Evolutionary conservation across 495 filamentous ascomycete species (phyloP), one percentile per base, ranked within the genome.

Genomic region (Glonium stellatum): DNA sequence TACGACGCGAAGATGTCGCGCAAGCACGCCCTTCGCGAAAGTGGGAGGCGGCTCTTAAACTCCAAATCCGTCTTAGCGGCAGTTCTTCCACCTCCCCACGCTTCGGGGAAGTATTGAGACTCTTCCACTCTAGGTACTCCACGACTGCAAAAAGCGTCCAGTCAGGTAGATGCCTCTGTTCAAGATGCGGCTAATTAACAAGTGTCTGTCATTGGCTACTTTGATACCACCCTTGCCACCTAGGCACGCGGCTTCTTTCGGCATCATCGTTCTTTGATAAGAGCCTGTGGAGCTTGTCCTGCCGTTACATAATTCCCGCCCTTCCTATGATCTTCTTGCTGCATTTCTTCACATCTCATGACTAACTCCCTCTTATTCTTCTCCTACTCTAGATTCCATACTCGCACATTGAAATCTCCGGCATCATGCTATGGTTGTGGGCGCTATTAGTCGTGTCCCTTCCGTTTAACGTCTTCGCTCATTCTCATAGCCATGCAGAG

Each of bases 281-380:
- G 39, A 18, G 13, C 39, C 13, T 15, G 39, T 44, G 13, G 39
- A 18, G 13, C 39, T 44, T 15, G 39, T 44, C 39, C 13, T 44
- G 60, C 64, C 41, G 60, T 63, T 67, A 67, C 64, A 67, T 67
- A 67, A 67, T 63, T 52, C 59, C 51, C 59, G 58, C 52, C 64
- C 60, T 57, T 54, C 49, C 42, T 42, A 13, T 11, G 12, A 59
- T 41, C 15, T 54, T 36, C 19, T 1, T 49, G 49, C 18, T 21
- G 48, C 48, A 51, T 51, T 42, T 39, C 54, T 34, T 3, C 52
- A 22, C 10, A 31, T 31, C 27, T 31, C 27, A 31, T 31, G 27
- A 31, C 27, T 31, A 31, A 31, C 27, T 31, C 27, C 6, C 36
- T 0, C n/a, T 52, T 44, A 10, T 65, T 23, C n/a, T 12, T 21